Evolutionary conservation across 805 yeast species (phyloP), one percentile per base, ranked within the genome.

Genomic region (Zygosaccharomyces kombuchaensis): DNA sequence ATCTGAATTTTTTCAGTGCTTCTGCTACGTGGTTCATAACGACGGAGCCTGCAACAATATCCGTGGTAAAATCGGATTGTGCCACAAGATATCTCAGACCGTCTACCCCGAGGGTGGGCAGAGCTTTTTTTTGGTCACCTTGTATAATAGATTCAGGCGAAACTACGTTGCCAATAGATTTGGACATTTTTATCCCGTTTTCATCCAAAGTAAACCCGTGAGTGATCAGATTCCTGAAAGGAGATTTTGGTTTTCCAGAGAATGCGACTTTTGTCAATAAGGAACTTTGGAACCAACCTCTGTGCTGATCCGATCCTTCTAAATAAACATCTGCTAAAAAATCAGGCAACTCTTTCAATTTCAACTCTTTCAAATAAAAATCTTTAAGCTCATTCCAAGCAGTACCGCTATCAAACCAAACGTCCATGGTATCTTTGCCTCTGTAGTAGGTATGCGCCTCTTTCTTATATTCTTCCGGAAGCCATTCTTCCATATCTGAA

Each of bases 251-350:
- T 1, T 38, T 32, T 0, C 56, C 54, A 5, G 66, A 53, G 6
- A 54, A 66, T 3, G 84, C 85, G 17, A 88, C 76, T 58, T 81
- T 85, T 19, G 95, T 89, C 47, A 93, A 69, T 22, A 93, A 68
- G 1, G 96, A 88, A 26, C 96, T 87, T 69, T 93, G 99, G 63
- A 93, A 93, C 99, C 99, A 93, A 1, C 99, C 99, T 49, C 99
- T 77, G 61, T 93, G 99, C 65, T 93, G 99, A 61, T 93, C 99
- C n/a, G 90, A 80, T 2, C 99, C 99, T 70, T 93, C 99, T 10
- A 91, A 65, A 60, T 88, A 91, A n/a, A 87, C 75, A 65, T 90
- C 95, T 0, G 95, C 83, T 4, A 81, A 55, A n/a, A 67, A 69
- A 0, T 68, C 69, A 25, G 80, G 69, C n/a, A 45, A n/a, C 12